Evolutionary conservation across 2,329 filamentous ascomycete species (phyloP).

Genomic region (Byssothecium circinans): DNA sequence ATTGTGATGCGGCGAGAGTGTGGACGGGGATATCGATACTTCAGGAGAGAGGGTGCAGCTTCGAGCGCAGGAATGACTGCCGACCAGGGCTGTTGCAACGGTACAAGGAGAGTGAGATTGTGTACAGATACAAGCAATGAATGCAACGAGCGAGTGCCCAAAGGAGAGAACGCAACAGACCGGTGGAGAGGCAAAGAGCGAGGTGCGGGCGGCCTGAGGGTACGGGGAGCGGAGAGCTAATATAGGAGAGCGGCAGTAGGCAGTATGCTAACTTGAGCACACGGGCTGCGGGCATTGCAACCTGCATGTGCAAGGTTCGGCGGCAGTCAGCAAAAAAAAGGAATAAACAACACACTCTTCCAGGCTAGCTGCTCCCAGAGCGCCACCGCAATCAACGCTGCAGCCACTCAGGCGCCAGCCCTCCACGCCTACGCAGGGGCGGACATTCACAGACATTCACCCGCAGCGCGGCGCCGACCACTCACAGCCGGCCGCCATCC

Average conservation of each 20-base stretch:
- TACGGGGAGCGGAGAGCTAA: constrained; percentile 26
- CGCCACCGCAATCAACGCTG: constrained; percentile 21
- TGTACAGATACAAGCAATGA: constrained; percentile 39
- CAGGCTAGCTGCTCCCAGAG: constrained; percentile 7
- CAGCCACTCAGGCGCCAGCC: constrained; percentile 20
- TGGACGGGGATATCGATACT: constrained; percentile 2
- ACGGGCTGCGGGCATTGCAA: too few relatives aligned
- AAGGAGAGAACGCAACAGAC: constrained; percentile 41
- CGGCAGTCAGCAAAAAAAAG: constrained; percentile 16
- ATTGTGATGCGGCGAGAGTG: constrained; percentile 18
- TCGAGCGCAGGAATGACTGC: constrained; percentile 27
- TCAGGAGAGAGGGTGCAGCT: neutral
- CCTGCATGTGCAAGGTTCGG: too few relatives aligned
- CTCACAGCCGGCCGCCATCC: constrained; percentile 8
- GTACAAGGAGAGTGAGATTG: constrained; percentile 41
- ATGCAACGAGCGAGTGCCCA: constrained; percentile 49
- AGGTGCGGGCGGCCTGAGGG: constrained; percentile 25
- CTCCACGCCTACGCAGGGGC: constrained; percentile 1
- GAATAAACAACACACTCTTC: too few relatives aligned
- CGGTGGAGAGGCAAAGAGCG: constrained; percentile 29
- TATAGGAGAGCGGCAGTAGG: constrained; percentile 24
- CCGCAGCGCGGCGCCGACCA: neutral
- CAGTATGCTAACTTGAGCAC: too few relatives aligned
- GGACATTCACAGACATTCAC: neutral
- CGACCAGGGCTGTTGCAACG: constrained; percentile 48